Conservation (phyloP, 352 stramenopile species). For the Albugo candida region DNA sequence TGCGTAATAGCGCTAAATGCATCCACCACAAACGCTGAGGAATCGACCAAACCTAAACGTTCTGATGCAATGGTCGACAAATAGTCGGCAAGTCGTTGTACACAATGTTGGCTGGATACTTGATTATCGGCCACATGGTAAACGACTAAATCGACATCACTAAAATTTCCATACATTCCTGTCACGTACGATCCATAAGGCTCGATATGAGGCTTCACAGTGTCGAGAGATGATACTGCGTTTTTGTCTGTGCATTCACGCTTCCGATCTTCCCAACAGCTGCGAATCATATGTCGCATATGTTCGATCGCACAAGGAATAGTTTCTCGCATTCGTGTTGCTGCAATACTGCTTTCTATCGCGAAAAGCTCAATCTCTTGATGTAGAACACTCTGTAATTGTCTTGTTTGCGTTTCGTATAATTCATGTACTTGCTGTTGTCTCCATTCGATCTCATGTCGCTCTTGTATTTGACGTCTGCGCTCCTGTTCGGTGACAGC, state of each 20-base stretch:
- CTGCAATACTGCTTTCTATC: conserved; percentile 21
- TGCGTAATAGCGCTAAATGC: conserved; percentile 40
- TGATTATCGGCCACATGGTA: conserved; percentile 24
- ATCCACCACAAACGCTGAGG: conserved; percentile 3
- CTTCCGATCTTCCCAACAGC: conserved; percentile 19
- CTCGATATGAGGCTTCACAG: conserved; percentile 20
- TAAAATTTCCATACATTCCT: conserved; percentile 31
- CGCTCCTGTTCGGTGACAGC: conserved; percentile 56
- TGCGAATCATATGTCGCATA: conserved; percentile 21
- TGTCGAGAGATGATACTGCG: no score
- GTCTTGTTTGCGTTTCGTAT: neutral
- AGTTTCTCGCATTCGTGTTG: conserved; percentile 13
- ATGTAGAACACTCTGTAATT: conserved; percentile 53
- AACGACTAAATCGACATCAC: conserved; percentile 66
- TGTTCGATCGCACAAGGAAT: conserved; percentile 33
- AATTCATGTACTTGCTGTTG: conserved; percentile 1
- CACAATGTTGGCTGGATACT: conserved; percentile 31
- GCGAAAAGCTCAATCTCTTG: conserved; percentile 56
- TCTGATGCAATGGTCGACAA: neutral
- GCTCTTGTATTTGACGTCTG: conserved; percentile 23
- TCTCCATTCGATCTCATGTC: conserved; percentile 12
- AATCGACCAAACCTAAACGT: neutral
- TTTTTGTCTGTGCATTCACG: no score
- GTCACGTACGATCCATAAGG: conserved; percentile 60
- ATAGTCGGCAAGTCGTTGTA: conserved; percentile 13